phyloP scores from a whole-genome alignment of 2,329 filamentous ascomycete genomes.

The Pyricularia sp. region DNA sequence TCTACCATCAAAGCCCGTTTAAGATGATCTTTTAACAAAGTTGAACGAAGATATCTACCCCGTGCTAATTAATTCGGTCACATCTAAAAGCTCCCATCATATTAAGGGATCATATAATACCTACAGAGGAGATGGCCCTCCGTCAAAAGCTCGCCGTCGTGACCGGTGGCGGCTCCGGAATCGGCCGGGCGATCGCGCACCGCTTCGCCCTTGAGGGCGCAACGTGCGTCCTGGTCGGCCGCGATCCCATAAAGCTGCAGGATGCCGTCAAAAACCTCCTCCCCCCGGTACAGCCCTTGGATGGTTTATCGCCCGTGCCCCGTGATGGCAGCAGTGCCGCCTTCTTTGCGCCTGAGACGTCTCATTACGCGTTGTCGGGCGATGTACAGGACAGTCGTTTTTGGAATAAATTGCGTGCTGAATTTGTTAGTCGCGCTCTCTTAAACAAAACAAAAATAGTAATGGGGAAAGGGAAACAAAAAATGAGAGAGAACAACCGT shows the following conservation, averaged over 20 bases:
- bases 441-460: too few relatives aligned
- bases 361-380: constrained; percentile 10
- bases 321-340: neutral
- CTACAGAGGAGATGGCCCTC: neutral
- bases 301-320: neutral
- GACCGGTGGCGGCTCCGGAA: constrained; percentile 62
- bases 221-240: constrained; percentile 50
- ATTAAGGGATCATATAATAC: neutral
- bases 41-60: too few relatives aligned
- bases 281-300: constrained; percentile 8
- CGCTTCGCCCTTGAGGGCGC: constrained; percentile 57
- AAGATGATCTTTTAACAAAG: too few relatives aligned
- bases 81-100: neutral
- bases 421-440: constrained; percentile 3
- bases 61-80: too few relatives aligned
- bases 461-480: neutral
- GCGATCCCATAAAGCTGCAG: constrained; percentile 36
- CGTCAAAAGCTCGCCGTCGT: constrained; percentile 43
- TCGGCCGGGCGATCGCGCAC: constrained; percentile 57
- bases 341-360: neutral
- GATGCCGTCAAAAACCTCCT: constrained; percentile 25
- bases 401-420: constrained; percentile 11
- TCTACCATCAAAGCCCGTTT: neutral
- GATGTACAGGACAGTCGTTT: constrained; percentile 12
- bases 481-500: neutral